These are phyloP conservation scores for Ophiocordyceps camponoti-leonardi DNA, from an alignment of 2,329 filamentous ascomycete genomes.

Conservation along the genomic window DNA sequence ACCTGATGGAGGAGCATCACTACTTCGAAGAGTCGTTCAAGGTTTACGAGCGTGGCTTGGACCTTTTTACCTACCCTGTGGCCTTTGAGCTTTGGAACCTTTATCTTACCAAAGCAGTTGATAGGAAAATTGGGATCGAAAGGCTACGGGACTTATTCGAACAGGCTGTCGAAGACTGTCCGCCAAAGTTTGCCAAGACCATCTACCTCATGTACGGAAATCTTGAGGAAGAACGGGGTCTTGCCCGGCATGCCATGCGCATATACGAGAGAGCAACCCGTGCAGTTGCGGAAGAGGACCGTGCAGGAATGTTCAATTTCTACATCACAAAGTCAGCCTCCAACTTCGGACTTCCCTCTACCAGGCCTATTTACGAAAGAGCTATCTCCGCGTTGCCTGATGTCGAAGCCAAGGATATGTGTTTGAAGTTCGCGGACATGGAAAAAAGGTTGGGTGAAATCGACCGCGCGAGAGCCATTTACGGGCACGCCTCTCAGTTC, in stretches of 20 bases:
- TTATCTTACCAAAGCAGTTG: slow-evolving; percentile 92
- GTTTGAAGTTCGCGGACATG: slow-evolving; percentile 96
- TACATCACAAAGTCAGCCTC: slow-evolving; percentile 98
- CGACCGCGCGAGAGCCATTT: slow-evolving; percentile 87
- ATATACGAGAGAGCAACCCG: slow-evolving; percentile 96
- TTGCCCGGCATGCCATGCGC: slow-evolving; percentile 93
- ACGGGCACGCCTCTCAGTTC: slow-evolving; percentile 91
- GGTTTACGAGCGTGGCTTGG: slow-evolving; percentile 84
- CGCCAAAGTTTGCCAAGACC: slow-evolving; percentile 88
- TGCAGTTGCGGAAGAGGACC: slow-evolving; percentile 85
- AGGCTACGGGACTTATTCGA: slow-evolving; percentile 89
- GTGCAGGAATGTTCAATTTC: slow-evolving; percentile 96
- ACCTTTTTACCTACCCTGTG: slow-evolving; percentile 96
- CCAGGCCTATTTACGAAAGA: slow-evolving; percentile 86
- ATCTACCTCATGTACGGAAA: slow-evolving; percentile 98
- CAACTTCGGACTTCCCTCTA: slow-evolving; percentile 93
- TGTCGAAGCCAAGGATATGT: slow-evolving; percentile 90
- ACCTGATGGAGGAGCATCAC: slow-evolving; percentile 79
- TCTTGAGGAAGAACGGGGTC: slow-evolving; percentile 83
- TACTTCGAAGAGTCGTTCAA: slow-evolving; percentile 98
- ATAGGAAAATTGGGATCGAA: slow-evolving; percentile 91
- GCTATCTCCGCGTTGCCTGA: slow-evolving; percentile 90
- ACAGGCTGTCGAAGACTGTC: slow-evolving; percentile 87
- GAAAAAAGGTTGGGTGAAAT: slow-evolving; percentile 83
- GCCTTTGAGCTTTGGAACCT: slow-evolving; percentile 98